Evolutionary conservation across 257 asterid genomes (phyloP), one percentile per base, ranked within the genome.

Genomic region (Mitragyna speciosa): DNA sequence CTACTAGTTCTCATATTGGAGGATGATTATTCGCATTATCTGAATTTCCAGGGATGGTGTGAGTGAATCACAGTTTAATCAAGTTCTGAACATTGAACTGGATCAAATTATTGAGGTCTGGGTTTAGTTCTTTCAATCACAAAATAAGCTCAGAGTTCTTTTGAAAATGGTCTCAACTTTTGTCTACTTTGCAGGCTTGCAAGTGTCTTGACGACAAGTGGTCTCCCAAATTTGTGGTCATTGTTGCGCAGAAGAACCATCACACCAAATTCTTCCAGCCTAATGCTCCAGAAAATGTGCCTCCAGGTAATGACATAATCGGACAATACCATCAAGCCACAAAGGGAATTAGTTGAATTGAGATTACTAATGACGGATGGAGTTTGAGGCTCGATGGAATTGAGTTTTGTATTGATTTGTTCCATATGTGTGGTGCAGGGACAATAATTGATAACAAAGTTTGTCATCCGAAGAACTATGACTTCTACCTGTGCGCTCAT

Each of bases 191-290:
- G 41, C 85, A 95, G 98, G 92, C 98, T 8, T 95, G 98, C 81
- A 93, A 92, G 79, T 89, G 85, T 75, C 94, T 95, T 0, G 99
- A 93, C 12, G 97, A 91, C 47, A 89, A 83, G 3, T 95, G 99
- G 97, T 63, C 71, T 6, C 98, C 99, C 7, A 95, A 92, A 84
- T 95, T 93, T 76, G 92, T 90, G 33, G 92, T 93, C 41, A 93
- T 95, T 66, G 81, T 95, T 76, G 98, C 98, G 2, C 98, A 95
- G 86, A 95, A 95, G 49, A 95, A 95, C 67, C 99, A 95, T 83
- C 99, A 95, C 36, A 95, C 99, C 0, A 93, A 93, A 54, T 92
- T 95, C 65, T 95, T 93, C 80, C 97, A 87, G 90, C 80, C 96
- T 17, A 87, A 86, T 71, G 82, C 97, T 59, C 97, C 98, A 2